phyloP scores from a whole-genome alignment of 257 asterid genomes.

The Ehretia macrophylla region DNA sequence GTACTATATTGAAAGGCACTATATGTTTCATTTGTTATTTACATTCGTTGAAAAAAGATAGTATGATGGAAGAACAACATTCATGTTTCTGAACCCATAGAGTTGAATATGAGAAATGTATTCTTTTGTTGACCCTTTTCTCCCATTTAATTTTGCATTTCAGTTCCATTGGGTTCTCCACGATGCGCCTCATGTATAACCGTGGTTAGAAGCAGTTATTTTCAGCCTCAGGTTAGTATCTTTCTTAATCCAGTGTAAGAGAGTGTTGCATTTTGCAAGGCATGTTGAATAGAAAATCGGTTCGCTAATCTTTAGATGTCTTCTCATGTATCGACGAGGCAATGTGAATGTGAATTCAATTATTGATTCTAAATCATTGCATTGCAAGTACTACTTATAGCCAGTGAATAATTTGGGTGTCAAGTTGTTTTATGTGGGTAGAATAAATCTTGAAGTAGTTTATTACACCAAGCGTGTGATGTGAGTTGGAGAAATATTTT shows the following conservation, averaged over 20 bases:
- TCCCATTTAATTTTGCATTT: conserved; percentile 5
- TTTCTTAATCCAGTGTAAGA: neutral
- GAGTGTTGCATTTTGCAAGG: neutral
- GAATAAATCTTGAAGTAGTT: no score
- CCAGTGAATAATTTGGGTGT: no score
- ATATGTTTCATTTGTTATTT: neutral
- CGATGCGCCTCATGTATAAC: conserved; percentile 7
- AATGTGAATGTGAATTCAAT: no score
- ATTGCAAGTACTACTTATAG: no score
- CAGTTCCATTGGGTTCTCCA: conserved; percentile 21
- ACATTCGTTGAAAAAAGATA: neutral
- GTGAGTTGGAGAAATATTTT: no score
- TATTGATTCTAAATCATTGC: no score
- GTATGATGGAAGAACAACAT: neutral
- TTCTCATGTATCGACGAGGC: no score
- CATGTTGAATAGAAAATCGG: neutral
- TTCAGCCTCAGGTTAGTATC: conserved; percentile 25
- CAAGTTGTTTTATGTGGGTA: no score
- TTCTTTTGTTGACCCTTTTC: neutral
- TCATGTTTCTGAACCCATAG: neutral
- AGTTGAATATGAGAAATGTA: neutral
- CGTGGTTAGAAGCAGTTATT: conserved; percentile 6
- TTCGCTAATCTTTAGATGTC: neutral
- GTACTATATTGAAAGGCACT: no score
- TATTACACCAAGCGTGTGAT: no score